Base-by-base conservation (phyloP, 169 alveolate genomes). In the Babesia bovis region DNA sequence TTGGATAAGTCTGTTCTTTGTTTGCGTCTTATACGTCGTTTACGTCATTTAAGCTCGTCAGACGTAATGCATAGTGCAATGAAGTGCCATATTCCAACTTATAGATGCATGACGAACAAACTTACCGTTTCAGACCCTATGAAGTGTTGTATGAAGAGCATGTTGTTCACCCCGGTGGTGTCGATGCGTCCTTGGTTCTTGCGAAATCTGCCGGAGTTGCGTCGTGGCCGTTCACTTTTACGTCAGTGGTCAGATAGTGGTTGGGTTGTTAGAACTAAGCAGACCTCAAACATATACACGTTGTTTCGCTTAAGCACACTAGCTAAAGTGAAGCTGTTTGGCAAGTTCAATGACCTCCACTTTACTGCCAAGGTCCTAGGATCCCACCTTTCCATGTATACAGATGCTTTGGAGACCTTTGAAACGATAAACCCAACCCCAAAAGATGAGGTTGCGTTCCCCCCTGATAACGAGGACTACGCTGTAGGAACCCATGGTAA, bases 261-360 rank as follows among this genome's bases (percentile, higher is more conserved):
- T n/a, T 77, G 85, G 85, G 50, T 77, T 23, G 82, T 67, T 36
- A 23, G 66, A 19, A 53, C 78, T 4, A 77, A 63, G 55, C 53
- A 77, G 50, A 66, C 60, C 21, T 28, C 82, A 5, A 57, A 41
- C 58, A 25, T 68, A 21, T 44, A 45, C 51, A 61, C 56, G 21
- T 4, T 47, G 30, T 77, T 44, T 49, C 65, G 51, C 57, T 47
- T 77, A 21, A 61, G 70, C 50, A 77, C 42, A 26, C 19, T 35
- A 12, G 58, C 85, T 33, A 77, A 55, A 68, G 60, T 67, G 35
- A 51, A 66, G 50, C 51, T 77, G 53, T 77, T 77, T 28, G 78
- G 78, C n/a, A 77, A 77, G 68, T 67, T 40, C 50, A 21, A 38
- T 30, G 76, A 66, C 44, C 1, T 66, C 15, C 13, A 57, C 15